These are phyloP conservation scores for Myxozyma neotropica DNA, from an alignment of 805 yeast species.

Conservation along the genomic window DNA sequence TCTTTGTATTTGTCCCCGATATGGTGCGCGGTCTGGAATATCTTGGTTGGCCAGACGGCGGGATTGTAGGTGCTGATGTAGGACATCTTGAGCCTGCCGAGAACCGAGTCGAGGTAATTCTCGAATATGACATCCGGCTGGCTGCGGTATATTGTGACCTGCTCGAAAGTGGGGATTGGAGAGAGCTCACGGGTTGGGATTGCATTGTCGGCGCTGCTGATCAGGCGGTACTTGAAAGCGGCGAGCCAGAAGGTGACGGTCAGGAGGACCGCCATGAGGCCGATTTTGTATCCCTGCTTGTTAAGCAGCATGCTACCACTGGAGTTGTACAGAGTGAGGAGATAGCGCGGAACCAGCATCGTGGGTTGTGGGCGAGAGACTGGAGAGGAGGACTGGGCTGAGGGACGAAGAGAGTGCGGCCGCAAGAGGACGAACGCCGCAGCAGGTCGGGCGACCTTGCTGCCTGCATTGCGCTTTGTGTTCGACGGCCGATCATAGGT, in stretches of 20 bases:
- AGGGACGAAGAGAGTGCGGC: no score
- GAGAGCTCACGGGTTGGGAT: conserved; percentile 13
- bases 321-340: neutral
- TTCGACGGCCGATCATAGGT: no score
- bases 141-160: conserved; percentile 12
- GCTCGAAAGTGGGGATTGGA: conserved; percentile 19
- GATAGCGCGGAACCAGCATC: conserved; percentile 5
- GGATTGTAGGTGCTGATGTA: neutral
- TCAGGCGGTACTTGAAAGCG: conserved; percentile 8
- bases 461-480: no score
- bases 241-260: conserved; percentile 10
- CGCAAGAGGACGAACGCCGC: no score
- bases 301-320: neutral
- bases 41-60: conserved; percentile 25
- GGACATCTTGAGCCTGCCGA: conserved; percentile 19
- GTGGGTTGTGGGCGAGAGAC: neutral
- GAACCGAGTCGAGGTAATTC: conserved; percentile 25
- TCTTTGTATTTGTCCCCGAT: conserved; percentile 9
- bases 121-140: conserved; percentile 21
- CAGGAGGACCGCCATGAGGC: conserved; percentile 2
- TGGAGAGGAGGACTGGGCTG: no score
- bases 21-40: conserved; percentile 23
- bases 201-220: neutral
- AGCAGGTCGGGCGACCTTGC: no score
- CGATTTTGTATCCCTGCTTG: neutral